phyloP scores from a whole-genome alignment of 805 yeast genomes.

The Teunomyces stri region DNA sequence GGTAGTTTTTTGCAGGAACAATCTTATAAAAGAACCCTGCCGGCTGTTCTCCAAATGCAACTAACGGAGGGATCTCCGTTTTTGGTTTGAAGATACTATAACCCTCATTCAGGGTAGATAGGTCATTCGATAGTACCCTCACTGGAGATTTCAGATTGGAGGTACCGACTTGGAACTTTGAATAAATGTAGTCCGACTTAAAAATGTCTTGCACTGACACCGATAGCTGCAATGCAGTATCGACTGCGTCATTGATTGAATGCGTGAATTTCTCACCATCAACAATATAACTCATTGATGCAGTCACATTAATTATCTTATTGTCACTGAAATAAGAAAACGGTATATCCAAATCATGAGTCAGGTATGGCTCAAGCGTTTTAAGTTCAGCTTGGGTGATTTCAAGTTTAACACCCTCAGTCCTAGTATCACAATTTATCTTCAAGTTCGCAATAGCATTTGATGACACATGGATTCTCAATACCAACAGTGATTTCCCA shows the following conservation, averaged over 20 bases:
- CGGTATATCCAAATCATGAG: conserved; percentile 26
- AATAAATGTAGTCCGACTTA: conserved; percentile 51
- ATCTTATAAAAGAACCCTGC: conserved; percentile 59
- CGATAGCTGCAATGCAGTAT: conserved; percentile 57
- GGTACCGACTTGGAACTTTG: conserved; percentile 69
- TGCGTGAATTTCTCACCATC: conserved; percentile 19
- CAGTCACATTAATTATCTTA: conserved; percentile 22
- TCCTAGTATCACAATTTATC: conserved; percentile 13
- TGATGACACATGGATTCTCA: conserved; percentile 27
- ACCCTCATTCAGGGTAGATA: conserved; percentile 27
- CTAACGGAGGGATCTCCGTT: conserved; percentile 21
- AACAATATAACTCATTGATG: conserved; percentile 18
- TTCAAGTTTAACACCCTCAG: conserved; percentile 17
- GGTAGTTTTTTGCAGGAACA: conserved; percentile 18
- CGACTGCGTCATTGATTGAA: conserved; percentile 35
- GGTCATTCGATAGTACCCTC: conserved; percentile 45
- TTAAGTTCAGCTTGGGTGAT: not conserved
- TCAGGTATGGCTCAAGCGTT: conserved; percentile 4
- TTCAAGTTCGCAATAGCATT: conserved; percentile 29
- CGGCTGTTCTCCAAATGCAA: conserved; percentile 72
- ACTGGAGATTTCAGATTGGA: conserved; percentile 51
- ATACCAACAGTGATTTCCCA: conserved; percentile 24
- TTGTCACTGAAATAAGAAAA: conserved; percentile 29
- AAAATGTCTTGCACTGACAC: conserved; percentile 83
- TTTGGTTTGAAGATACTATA: conserved; percentile 23